phyloP scores from a whole-genome alignment of 2,329 filamentous ascomycete genomes.

The Verticillium nubilum region DNA sequence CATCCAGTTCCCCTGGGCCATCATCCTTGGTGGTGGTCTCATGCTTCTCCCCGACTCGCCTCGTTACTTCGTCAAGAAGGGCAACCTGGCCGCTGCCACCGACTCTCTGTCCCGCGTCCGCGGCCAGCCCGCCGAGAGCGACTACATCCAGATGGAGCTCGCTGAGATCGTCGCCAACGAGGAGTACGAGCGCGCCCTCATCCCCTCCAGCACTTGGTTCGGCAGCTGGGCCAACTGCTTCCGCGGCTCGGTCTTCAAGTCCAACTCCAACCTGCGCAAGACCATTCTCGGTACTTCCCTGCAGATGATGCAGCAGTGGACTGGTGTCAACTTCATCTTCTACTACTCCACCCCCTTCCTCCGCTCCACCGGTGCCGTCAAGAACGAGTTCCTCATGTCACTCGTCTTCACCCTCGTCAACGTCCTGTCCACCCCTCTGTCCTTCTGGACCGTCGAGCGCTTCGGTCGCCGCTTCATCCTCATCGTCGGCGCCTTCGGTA shows the following conservation, averaged over 20 bases:
- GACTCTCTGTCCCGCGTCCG: constrained; percentile 61
- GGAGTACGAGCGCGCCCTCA: constrained; percentile 71
- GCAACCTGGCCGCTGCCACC: constrained; percentile 60
- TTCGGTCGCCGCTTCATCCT: constrained; percentile 77
- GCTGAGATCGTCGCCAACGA: constrained; percentile 86
- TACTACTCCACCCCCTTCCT: constrained; percentile 85
- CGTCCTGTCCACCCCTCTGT: constrained; percentile 77
- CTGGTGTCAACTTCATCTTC: constrained; percentile 91
- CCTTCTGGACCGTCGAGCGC: constrained; percentile 80
- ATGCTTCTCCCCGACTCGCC: constrained; percentile 79
- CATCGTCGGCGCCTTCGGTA: constrained; percentile 71
- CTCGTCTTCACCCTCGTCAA: constrained; percentile 87
- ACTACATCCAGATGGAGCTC: constrained; percentile 73
- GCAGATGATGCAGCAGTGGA: constrained; percentile 79
- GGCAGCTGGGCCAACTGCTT: constrained; percentile 66
- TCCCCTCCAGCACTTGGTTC: constrained; percentile 60
- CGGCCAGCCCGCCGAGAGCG: constrained; percentile 66
- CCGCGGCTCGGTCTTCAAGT: constrained; percentile 54
- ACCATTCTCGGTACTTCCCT: constrained; percentile 67
- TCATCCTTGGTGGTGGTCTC: constrained; percentile 68
- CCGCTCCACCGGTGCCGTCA: constrained; percentile 68
- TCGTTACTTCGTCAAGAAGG: constrained; percentile 78
- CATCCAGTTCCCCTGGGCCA: constrained; percentile 74
- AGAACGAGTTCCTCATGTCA: constrained; percentile 75
- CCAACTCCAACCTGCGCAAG: constrained; percentile 64